phyloP scores from a whole-genome alignment of 805 yeast genomes.

The Candida jianshihensis region DNA sequence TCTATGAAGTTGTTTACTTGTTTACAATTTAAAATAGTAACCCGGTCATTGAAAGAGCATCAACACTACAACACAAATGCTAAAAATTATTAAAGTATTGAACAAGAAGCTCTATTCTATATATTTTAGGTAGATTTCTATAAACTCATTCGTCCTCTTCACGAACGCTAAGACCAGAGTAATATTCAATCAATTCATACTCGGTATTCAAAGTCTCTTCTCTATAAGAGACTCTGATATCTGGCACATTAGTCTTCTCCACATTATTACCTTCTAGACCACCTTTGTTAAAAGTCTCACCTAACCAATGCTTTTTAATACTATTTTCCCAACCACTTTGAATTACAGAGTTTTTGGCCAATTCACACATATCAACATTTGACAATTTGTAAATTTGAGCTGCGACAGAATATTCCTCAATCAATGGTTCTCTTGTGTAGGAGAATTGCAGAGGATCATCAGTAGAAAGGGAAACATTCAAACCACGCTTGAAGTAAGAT shows the following conservation, averaged over 20 bases:
- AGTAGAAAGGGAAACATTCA: conserved; percentile 89
- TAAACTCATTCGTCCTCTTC: neutral
- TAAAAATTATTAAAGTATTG: no score
- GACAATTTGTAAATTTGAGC: conserved; percentile 95
- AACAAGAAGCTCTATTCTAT: neutral
- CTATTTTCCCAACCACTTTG: conserved; percentile 92
- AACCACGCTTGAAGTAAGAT: conserved; percentile 83
- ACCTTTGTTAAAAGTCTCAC: conserved; percentile 46
- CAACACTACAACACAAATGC: no score
- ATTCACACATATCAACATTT: conserved; percentile 94
- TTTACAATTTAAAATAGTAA: no score
- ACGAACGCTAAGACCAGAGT: conserved; percentile 26
- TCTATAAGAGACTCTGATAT: conserved; percentile 77
- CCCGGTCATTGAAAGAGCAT: no score
- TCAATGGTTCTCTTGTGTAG: conserved; percentile 93
- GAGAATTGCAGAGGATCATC: conserved; percentile 98
- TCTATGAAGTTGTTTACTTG: no score
- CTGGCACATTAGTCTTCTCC: conserved; percentile 93
- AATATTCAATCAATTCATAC: conserved; percentile 58
- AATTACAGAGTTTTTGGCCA: conserved; percentile 85
- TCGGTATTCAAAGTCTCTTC: conserved; percentile 72
- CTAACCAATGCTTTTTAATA: conserved; percentile 90
- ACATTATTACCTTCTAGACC: conserved; percentile 84
- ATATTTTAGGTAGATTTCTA: neutral
- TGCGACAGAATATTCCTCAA: conserved; percentile 96